A percentile compares a stretch with the other conserved stretches of the same genome.
phyloP scores from a whole-genome alignment of 2,329 filamentous ascomycete species.

The Cercospora sojina region DNA sequence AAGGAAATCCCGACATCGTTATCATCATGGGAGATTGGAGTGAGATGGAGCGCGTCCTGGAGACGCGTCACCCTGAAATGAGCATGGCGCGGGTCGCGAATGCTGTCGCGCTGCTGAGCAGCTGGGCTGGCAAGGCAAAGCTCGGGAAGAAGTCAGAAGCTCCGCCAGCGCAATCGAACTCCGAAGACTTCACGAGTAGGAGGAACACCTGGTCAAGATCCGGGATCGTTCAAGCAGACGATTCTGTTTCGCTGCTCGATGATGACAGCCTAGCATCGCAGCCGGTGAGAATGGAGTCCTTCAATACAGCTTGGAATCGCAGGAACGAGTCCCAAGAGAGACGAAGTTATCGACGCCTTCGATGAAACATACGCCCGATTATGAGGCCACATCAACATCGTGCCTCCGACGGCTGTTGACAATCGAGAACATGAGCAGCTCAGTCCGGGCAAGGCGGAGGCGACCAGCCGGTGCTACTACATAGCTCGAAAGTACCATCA shows the following conservation, averaged over 20 bases:
- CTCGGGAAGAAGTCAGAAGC: neutral
- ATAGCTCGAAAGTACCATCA: neutral
- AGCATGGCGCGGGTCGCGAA: constrained; percentile 1
- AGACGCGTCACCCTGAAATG: constrained; percentile 6
- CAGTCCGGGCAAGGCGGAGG: neutral
- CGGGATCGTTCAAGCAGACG: neutral
- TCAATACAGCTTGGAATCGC: neutral
- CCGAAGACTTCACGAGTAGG: neutral
- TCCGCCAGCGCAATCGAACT: neutral
- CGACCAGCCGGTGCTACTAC: neutral
- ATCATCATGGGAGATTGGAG: constrained; percentile 1
- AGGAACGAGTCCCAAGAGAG: neutral
- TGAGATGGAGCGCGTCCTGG: constrained; percentile 11
- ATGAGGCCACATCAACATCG: neutral
- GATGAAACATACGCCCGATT: neutral
- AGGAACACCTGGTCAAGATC: neutral
- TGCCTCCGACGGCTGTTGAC: neutral
- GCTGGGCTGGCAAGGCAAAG: constrained; percentile 5
- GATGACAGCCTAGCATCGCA: neutral
- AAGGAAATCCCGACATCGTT: neutral
- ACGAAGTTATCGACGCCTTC: neutral
- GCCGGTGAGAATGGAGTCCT: constrained; percentile 1
- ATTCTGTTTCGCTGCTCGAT: neutral
- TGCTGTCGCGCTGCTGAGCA: neutral
- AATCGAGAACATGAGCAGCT: neutral